Evolutionary conservation across 495 filamentous ascomycete species (phyloP), one percentile per base, ranked within the genome.

Genomic region (Bacidia gigantensis): DNA sequence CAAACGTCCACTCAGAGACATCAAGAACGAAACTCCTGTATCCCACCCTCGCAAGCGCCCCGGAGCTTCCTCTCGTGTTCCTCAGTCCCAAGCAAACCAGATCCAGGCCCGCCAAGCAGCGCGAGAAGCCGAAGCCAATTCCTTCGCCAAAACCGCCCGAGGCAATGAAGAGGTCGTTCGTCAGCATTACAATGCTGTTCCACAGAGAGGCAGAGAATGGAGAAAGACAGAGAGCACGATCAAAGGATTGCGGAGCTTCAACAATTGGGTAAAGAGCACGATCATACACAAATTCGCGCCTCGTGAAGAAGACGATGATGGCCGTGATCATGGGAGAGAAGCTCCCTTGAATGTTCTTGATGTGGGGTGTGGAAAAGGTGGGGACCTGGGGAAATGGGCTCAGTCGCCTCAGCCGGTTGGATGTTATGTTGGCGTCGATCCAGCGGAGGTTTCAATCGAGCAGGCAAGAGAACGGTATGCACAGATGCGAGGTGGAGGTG

Each of bases 211-310:
- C 11, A 80, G 88, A 17, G 87, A 95, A 54, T 98, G 92, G 92
- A 81, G 92, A 23, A 87, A 85, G 64, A 95, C 87, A 1, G 86
- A 89, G 59, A 88, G 83, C 62, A 81, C 83, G 52, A 98, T 98
- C 72, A 95, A 92, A 67, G 92, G 92, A 0, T 70, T 98, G 48
- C 80, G 92, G 18, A 86, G 81, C 58, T 95, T 93, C 72, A 98
- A 98, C 68, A 98, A 98, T 64, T 98, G 92, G 92, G 77, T 97
- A 65, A 98, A 98, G 73, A 93, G 86, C 65, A 87, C 83, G 12
- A 75, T 95, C 52, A 96, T 98, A 57, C 89, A 96, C 63, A 97
- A 95, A 62, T 97, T 95, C 67, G 87, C 87, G 2, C 88, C 87
- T 0, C 81, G 82, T 47, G 89, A 95, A 54, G 67, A 72, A 11